phyloP scores from a whole-genome alignment of 129 eudicot genomes.

The Glebionis coronaria region DNA sequence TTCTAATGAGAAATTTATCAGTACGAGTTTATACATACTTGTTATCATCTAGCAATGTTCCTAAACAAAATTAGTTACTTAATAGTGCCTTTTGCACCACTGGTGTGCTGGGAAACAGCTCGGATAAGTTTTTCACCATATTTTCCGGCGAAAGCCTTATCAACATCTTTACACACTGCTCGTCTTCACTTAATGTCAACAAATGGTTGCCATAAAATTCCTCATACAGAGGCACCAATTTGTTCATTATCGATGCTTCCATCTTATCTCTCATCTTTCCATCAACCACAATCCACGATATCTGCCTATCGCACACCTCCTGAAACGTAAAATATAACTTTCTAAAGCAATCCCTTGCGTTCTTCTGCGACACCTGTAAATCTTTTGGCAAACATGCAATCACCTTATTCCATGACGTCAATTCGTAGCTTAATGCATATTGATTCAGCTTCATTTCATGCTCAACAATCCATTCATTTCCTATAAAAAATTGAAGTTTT shows the following conservation, averaged over 20 bases:
- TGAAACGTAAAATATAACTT: conserved; percentile 48
- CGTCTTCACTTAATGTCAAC: conserved; percentile 24
- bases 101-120: no score
- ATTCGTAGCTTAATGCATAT: conserved; percentile 47
- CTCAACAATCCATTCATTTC: conserved; percentile 56
- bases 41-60: no score
- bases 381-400: conserved; percentile 33
- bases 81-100: no score
- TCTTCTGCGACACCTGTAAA: conserved; percentile 30
- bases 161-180: conserved; percentile 28
- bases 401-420: conserved; percentile 55
- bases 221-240: conserved; percentile 30
- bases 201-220: no score
- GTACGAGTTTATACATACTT: no score
- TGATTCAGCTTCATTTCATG: conserved; percentile 47
- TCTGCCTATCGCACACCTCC: conserved; percentile 52
- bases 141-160: conserved; percentile 58
- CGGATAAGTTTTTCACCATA: conserved; percentile 38
- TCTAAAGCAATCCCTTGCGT: conserved; percentile 43
- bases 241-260: conserved; percentile 39
- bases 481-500: conserved; percentile 51
- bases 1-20: no score
- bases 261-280: conserved; percentile 53
- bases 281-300: conserved; percentile 53
- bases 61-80: no score